These are phyloP conservation scores for Chlorella sorokiniana DNA, from an alignment of 139 green algal species.

Conservation along the genomic window DNA sequence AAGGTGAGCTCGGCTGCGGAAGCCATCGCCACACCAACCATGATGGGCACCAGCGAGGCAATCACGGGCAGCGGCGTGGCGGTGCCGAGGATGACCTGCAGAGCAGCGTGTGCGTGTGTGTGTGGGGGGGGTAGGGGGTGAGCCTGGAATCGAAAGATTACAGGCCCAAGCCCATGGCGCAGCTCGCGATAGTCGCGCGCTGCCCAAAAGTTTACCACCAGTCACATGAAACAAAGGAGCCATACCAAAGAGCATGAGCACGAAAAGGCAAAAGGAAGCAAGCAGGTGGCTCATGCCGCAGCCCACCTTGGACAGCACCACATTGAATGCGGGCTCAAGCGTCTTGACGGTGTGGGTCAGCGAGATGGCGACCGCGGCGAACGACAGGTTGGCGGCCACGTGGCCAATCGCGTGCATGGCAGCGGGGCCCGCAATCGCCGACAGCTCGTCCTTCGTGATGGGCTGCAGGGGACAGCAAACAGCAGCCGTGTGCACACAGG, in stretches of 20 bases:
- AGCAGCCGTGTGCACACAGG: background rate
- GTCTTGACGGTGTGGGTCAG: conserved; percentile 99
- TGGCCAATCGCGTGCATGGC: conserved; percentile 97
- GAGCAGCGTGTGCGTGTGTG: background rate
- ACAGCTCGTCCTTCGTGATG: conserved; percentile 88
- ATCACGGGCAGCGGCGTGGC: conserved; percentile 86
- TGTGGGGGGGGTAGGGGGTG: background rate
- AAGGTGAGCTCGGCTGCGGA: conserved; percentile 93
- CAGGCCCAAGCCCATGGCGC: too few species aligned
- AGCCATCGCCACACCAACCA: conserved; percentile 87
- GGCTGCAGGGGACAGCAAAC: conserved; percentile 46
- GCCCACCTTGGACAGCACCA: conserved; percentile 68
- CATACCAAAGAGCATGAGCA: too few species aligned
- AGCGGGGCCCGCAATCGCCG: conserved; percentile 83
- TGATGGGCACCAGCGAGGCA: conserved; percentile 92
- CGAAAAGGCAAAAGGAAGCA: background rate
- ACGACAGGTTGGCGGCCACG: conserved; percentile 97
- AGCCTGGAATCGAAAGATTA: background rate
- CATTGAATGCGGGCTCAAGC: conserved; percentile 97
- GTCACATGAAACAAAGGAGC: too few species aligned
- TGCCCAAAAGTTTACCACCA: background rate
- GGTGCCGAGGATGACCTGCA: conserved; percentile 28
- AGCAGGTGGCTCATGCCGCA: background rate
- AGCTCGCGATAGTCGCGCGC: background rate
- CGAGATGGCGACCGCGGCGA: conserved; percentile 96